Base-by-base conservation (phyloP, 768 basidiomycete species). In the Hericium coralloides region DNA sequence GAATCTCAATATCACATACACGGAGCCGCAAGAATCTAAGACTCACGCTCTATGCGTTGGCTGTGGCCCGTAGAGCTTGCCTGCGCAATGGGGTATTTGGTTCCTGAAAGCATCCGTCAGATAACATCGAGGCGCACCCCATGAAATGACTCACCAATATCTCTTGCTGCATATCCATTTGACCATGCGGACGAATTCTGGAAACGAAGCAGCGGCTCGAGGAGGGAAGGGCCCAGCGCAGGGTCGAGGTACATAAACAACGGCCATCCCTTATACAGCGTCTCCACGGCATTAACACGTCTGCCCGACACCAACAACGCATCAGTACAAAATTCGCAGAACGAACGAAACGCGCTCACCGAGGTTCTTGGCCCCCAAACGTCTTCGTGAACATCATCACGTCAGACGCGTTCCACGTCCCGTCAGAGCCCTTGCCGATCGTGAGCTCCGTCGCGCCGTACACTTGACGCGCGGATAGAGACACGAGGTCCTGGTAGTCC, bases 371-470 rank as follows among this genome's bases (percentile, higher is more conserved):
- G 2, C 37, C 5, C 20, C 43, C 58, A 18, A 36, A 47, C 17
- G 56, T 52, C 43, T 55, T 61, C 58, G 60, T 61, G 58, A 61
- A 61, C 60, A 61, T 61, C 55, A 59, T 61, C 10, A 59, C 60
- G 41, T 61, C 60, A 2, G 55, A 52, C 14, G 25, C 10, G 38
- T 59, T 38, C 39, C 31, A 18, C 2, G 39, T 12, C n/a, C 60
- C 58, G 3, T 41, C 38, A 25, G 58, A 14, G 38, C 43, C 37
- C 31, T 56, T 48, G 17, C 49, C 58, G 20, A 55, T 56, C 2
- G 58, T 59, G n/a, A 61, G 47, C 38, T 56, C 60, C 20, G 60
- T 60, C 38, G 58, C 53, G 2, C 52, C 41, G 15, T 52, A 57
- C 22, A 23, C 45, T 47, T 52, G 39, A 47, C 59, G 56, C 6